A percentile compares a stretch with the other conserved stretches of the same genome.
These are phyloP conservation scores for Xylaria longipes DNA, from an alignment of 495 filamentous ascomycete genomes.

Conservation along the genomic window DNA sequence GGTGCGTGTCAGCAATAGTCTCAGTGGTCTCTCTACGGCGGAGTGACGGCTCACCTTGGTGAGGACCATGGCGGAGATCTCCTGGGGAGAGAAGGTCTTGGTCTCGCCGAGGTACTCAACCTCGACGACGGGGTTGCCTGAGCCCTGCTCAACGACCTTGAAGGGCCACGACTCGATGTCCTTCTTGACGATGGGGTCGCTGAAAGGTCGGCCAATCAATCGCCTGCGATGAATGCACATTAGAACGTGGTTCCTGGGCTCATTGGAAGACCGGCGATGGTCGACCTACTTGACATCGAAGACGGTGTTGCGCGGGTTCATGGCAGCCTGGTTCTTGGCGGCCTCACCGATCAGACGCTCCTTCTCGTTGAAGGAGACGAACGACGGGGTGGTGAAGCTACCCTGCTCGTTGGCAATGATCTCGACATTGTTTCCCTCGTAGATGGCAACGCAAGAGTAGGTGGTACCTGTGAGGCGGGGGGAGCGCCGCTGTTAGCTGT, in stretches of 20 bases:
- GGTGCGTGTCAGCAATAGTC: conserved; percentile 29
- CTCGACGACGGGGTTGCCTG: conserved; percentile 83
- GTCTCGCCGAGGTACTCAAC: conserved; percentile 94
- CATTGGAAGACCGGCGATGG: background rate
- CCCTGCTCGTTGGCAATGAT: conserved; percentile 99
- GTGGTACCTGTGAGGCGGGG: conserved; percentile 74
- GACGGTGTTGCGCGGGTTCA: conserved; percentile 97
- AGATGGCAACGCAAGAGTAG: conserved; percentile 99
- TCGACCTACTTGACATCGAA: conserved; percentile 88
- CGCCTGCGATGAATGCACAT: conserved; percentile 60
- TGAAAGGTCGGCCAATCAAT: conserved; percentile 93
- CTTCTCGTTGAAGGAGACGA: conserved; percentile 97
- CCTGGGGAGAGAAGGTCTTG: conserved; percentile 96
- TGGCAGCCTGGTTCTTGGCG: conserved; percentile 99
- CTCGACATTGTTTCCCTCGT: conserved; percentile 98
- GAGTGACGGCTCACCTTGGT: conserved; percentile 67
- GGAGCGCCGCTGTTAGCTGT: conserved; percentile 13
- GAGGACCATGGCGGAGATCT: conserved; percentile 96
- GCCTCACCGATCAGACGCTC: conserved; percentile 99
- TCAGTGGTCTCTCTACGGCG: background rate
- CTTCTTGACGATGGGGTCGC: conserved; percentile 95
- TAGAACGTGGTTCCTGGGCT: conserved; percentile 30
- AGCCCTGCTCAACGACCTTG: conserved; percentile 88
- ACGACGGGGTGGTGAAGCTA: conserved; percentile 97
- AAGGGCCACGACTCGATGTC: conserved; percentile 98